A percentile compares a stretch with the other conserved stretches of the same genome.
Evolutionary conservation across 371 early-diverging fungal species (phyloP).

Genomic region (Mortierella sp.): DNA sequence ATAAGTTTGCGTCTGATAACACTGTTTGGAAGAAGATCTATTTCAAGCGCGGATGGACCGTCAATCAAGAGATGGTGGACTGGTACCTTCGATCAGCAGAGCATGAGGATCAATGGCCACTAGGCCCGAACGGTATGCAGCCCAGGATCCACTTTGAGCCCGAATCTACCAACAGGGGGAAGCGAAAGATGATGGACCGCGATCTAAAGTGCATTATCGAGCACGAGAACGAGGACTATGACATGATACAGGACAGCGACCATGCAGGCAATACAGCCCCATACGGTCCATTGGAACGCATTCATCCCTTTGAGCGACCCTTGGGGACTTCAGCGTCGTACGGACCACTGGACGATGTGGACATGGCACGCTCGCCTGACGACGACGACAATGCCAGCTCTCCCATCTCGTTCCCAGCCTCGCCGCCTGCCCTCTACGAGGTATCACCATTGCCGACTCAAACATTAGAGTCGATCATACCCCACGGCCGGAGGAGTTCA

Average conservation of each 20-base stretch:
- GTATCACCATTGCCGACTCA: conserved; percentile 16
- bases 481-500: conserved; percentile 11
- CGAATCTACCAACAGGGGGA: conserved; percentile 20
- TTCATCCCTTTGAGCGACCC: too few relatives aligned
- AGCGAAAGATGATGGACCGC: conserved; percentile 41
- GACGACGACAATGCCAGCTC: conserved; percentile 12
- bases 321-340: conserved; percentile 1
- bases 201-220: conserved; percentile 2
- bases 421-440: conserved; percentile 2
- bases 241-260: conserved; percentile 9
- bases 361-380: conserved; percentile 2
- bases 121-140: conserved; percentile 8
- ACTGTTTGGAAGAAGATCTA: conserved; percentile 74
- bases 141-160: conserved; percentile 13
- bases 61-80: conserved; percentile 59
- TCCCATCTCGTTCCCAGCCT: conserved; percentile 14
- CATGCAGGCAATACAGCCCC: background rate
- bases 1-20: conserved; percentile 65
- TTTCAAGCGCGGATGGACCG: conserved; percentile 60
- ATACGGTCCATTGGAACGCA: too few relatives aligned
- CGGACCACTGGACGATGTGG: conserved; percentile 9
- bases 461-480: too few relatives aligned
- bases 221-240: conserved; percentile 14
- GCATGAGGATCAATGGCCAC: conserved; percentile 20
- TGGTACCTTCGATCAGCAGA: conserved; percentile 55